These are phyloP conservation scores for Cladosporium sp. DNA, from an alignment of 2,329 filamentous ascomycete species.

Conservation along the genomic window DNA sequence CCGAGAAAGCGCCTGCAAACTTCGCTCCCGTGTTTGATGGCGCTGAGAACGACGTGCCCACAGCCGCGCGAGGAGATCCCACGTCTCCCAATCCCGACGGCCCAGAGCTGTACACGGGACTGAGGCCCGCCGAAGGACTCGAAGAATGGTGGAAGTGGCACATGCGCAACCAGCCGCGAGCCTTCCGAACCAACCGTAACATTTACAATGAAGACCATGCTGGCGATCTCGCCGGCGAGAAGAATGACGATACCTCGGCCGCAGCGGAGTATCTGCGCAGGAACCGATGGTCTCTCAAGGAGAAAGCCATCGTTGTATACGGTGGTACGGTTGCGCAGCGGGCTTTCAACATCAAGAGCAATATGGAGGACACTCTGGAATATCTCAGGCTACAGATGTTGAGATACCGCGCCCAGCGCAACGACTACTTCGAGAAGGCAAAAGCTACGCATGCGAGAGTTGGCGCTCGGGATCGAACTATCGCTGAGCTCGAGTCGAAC, in stretches of 20 bases:
- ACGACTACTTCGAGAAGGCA: neutral
- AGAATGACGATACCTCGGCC: neutral
- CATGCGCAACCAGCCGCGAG: neutral
- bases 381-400: slow-evolving; percentile 3
- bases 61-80: neutral
- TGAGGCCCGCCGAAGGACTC: neutral
- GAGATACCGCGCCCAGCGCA: slow-evolving; percentile 1
- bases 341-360: neutral
- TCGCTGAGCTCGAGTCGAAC: neutral
- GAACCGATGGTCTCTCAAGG: neutral
- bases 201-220: neutral
- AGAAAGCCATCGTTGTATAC: neutral
- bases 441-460: neutral
- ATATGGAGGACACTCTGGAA: neutral
- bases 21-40: neutral
- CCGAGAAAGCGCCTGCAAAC: neutral
- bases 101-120: neutral
- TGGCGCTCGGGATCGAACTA: neutral
- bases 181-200: slow-evolving; percentile 1
- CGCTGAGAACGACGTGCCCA: neutral
- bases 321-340: neutral
- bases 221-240: neutral
- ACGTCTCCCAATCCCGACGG: neutral
- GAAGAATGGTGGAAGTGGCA: neutral
- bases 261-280: neutral